phyloP scores from a whole-genome alignment of 495 filamentous ascomycete genomes.

The Cercophora scortea region DNA sequence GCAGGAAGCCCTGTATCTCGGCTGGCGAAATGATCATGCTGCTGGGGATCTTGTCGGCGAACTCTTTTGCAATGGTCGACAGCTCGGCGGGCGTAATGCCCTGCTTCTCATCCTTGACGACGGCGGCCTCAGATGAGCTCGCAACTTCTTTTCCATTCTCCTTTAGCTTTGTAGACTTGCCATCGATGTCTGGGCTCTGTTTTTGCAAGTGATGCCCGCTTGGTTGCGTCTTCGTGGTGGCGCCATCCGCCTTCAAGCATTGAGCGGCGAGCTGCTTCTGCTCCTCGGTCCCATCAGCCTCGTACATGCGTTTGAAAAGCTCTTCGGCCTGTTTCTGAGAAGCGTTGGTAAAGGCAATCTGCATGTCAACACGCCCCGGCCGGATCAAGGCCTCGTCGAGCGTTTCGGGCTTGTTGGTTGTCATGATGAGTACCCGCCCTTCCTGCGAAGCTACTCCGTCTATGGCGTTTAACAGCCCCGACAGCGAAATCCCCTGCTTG shows the following conservation, averaged over 20 bases:
- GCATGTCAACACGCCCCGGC: conserved; percentile 67
- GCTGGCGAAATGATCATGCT: conserved; percentile 51
- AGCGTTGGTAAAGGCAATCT: conserved; percentile 62
- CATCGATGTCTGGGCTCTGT: neutral
- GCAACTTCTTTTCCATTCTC: neutral
- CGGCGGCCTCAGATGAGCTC: neutral
- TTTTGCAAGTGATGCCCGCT: neutral
- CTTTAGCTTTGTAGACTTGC: neutral
- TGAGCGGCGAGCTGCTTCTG: neutral
- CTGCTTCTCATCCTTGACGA: neutral
- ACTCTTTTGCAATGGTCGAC: conserved; percentile 30
- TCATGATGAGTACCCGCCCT: conserved; percentile 77
- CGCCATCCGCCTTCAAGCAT: neutral
- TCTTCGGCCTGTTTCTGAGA: conserved; percentile 53
- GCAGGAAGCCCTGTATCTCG: conserved; percentile 62
- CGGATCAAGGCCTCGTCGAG: conserved; percentile 71
- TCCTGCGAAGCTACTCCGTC: conserved; percentile 79
- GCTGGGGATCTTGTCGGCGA: conserved; percentile 40
- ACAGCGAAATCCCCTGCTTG: conserved; percentile 55
- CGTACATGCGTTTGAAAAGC: conserved; percentile 68
- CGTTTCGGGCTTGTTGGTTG: conserved; percentile 68
- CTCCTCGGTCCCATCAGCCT: conserved; percentile 25
- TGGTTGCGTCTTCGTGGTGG: neutral
- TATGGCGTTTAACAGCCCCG: conserved; percentile 74
- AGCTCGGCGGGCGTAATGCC: conserved; percentile 19